Evolutionary conservation across 2,329 filamentous ascomycete genomes (phyloP).

Genomic region (Cladosporium sp.): DNA sequence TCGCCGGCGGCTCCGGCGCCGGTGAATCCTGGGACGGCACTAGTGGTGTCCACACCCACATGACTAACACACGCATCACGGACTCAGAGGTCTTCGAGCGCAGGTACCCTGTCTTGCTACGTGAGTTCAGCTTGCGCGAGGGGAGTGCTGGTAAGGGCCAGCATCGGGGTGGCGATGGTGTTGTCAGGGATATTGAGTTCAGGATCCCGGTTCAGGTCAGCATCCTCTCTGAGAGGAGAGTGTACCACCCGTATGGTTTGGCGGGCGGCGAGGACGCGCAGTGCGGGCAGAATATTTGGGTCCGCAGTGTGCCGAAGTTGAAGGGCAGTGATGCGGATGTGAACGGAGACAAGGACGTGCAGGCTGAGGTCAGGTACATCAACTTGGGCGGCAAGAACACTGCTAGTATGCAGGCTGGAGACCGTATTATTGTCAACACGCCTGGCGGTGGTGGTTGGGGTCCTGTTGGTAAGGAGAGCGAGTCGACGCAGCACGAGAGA

Average conservation of each 20-base stretch:
- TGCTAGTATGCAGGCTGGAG: slow-evolving; percentile 67
- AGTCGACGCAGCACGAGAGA: slow-evolving; percentile 33
- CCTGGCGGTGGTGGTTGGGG: slow-evolving; percentile 79
- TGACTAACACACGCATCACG: slow-evolving; percentile 82
- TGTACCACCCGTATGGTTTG: slow-evolving; percentile 74
- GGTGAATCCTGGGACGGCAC: slow-evolving; percentile 68
- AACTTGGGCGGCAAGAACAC: slow-evolving; percentile 77
- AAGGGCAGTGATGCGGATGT: slow-evolving; percentile 27
- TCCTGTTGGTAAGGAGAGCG: slow-evolving; percentile 50
- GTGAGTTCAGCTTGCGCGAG: slow-evolving; percentile 59
- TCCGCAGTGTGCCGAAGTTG: slow-evolving; percentile 54
- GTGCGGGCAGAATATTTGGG: slow-evolving; percentile 82
- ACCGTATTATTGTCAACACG: slow-evolving; percentile 70
- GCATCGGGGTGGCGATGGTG: slow-evolving; percentile 68
- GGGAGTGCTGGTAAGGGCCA: slow-evolving; percentile 60
- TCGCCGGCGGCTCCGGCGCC: slow-evolving; percentile 70
- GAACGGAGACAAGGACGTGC: slow-evolving; percentile 13
- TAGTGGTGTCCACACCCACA: slow-evolving; percentile 72
- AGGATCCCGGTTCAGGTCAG: slow-evolving; percentile 69
- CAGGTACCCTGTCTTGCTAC: slow-evolving; percentile 66
- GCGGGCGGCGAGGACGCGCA: slow-evolving; percentile 73
- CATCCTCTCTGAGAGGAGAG: slow-evolving; percentile 70
- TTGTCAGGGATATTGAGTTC: slow-evolving; percentile 75
- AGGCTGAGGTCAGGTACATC: slow-evolving; percentile 49
- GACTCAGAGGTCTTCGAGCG: slow-evolving; percentile 75